Percentiles rank a stretch among this genome's conserved stretches.
Conservation (phyloP, 805 yeast species). For the Candida verbasci region DNA sequence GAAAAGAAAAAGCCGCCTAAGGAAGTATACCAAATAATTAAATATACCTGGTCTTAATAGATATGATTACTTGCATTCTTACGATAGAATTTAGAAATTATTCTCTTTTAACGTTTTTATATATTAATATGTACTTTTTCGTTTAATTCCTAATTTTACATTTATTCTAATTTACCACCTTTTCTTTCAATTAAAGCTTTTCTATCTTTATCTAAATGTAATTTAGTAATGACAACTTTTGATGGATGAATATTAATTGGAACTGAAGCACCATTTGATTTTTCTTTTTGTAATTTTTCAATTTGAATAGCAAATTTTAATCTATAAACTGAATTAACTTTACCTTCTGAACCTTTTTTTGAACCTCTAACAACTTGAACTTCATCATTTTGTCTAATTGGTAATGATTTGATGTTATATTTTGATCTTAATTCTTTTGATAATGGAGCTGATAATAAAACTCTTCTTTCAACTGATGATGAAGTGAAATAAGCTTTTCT, state of each 20-base stretch:
- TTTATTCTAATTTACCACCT: slow-evolving; percentile 94
- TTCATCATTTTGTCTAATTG: slow-evolving; percentile 97
- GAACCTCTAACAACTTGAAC: slow-evolving; percentile 97
- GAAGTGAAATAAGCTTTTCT: slow-evolving; percentile 99
- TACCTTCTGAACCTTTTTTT: slow-evolving; percentile 99
- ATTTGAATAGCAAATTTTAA: slow-evolving; percentile 94
- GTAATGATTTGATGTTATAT: slow-evolving; percentile 93
- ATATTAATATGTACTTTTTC: not conserved
- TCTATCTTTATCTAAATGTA: slow-evolving; percentile 98
- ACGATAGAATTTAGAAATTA: not conserved
- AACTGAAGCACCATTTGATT: slow-evolving; percentile 95
- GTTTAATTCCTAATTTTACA: too few species aligned
- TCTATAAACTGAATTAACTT: slow-evolving; percentile 97
- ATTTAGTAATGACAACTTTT: slow-evolving; percentile 97
- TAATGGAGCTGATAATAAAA: slow-evolving; percentile 94
- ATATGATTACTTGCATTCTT: too few species aligned
- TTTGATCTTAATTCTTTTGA: slow-evolving; percentile 98
- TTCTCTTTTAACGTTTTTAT: not conserved
- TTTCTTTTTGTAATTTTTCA: slow-evolving; percentile 96
- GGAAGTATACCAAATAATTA: too few species aligned
- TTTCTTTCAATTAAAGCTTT: slow-evolving; percentile 95
- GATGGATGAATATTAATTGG: slow-evolving; percentile 98
- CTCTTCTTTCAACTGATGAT: slow-evolving; percentile 94
- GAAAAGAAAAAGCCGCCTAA: too few species aligned
- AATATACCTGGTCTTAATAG: too few species aligned